Evolutionary conservation across 2,329 filamentous ascomycete species (phyloP).

Genomic region (Lasiodiplodia sp.): DNA sequence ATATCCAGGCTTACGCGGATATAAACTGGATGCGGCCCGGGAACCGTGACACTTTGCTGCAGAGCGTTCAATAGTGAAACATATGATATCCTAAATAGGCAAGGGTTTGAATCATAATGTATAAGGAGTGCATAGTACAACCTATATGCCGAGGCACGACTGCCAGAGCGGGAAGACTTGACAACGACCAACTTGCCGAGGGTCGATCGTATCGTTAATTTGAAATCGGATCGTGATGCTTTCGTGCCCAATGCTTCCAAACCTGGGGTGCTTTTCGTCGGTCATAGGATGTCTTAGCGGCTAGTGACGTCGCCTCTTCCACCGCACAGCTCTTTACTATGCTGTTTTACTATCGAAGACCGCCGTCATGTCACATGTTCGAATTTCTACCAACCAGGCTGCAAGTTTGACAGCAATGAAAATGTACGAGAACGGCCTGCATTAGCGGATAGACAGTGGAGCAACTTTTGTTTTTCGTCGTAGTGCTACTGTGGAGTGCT

Average conservation of each 20-base stretch:
- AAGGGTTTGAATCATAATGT: neutral
- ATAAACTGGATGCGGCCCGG: neutral
- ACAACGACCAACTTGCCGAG: slow-evolving; percentile 2
- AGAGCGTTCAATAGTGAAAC: slow-evolving; percentile 1
- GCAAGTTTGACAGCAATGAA: too few species aligned
- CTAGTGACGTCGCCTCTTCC: neutral
- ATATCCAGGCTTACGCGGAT: neutral
- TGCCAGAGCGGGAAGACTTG: neutral
- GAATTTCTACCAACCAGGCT: too few species aligned
- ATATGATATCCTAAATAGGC: neutral
- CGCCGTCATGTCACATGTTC: too few species aligned
- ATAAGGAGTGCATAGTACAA: neutral
- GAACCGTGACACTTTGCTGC: neutral
- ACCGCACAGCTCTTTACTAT: neutral
- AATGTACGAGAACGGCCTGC: too few species aligned
- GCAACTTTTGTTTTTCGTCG: too few species aligned
- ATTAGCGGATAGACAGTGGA: too few species aligned
- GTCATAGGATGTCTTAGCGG: neutral
- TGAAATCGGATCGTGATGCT: neutral
- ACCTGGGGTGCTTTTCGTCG: neutral
- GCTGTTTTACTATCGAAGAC: neutral
- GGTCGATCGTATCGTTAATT: neutral
- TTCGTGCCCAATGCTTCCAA: neutral
- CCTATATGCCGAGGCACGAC: neutral
- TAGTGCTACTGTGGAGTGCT: too few species aligned